Evolutionary conservation across 176 grass and related monocot genomes (phyloP).

Genomic region (Areca catechu): DNA sequence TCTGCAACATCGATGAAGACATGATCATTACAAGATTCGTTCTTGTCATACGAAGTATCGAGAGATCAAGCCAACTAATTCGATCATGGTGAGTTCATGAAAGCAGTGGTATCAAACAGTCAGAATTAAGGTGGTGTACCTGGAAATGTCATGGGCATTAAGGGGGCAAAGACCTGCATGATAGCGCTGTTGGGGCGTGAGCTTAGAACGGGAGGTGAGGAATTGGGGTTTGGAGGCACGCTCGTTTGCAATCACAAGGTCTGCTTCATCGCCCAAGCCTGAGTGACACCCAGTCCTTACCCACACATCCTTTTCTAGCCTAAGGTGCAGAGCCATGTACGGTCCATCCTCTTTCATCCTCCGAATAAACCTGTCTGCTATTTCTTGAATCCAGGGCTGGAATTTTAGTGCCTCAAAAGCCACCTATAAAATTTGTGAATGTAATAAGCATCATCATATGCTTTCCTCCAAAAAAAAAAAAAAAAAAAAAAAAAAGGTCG

Average conservation of each 20-base stretch:
- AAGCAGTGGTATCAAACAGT: no score
- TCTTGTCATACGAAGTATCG: no score
- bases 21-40: no score
- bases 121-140: neutral
- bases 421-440: slow-evolving; percentile 12
- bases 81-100: no score
- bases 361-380: slow-evolving; percentile 16
- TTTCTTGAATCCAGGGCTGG: slow-evolving; percentile 24
- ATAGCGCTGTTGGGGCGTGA: slow-evolving; percentile 16
- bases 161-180: slow-evolving; percentile 34
- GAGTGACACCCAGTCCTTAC: slow-evolving; percentile 34
- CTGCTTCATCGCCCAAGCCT: slow-evolving; percentile 9
- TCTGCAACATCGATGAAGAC: no score
- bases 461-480: no score
- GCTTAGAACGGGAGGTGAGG: slow-evolving; percentile 28
- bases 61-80: no score
- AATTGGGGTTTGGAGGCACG: slow-evolving; percentile 16
- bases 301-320: slow-evolving; percentile 45
- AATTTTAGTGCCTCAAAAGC: slow-evolving; percentile 35
- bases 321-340: slow-evolving; percentile 30
- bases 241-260: slow-evolving; percentile 4
- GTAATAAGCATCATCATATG: no score
- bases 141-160: slow-evolving; percentile 29
- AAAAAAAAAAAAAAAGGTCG: no score
- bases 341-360: slow-evolving; percentile 36